A percentile compares a stretch with the other conserved stretches of the same genome.
phyloP scores from a whole-genome alignment of 768 basidiomycete genomes.

The Tubosaeta sp. region DNA sequence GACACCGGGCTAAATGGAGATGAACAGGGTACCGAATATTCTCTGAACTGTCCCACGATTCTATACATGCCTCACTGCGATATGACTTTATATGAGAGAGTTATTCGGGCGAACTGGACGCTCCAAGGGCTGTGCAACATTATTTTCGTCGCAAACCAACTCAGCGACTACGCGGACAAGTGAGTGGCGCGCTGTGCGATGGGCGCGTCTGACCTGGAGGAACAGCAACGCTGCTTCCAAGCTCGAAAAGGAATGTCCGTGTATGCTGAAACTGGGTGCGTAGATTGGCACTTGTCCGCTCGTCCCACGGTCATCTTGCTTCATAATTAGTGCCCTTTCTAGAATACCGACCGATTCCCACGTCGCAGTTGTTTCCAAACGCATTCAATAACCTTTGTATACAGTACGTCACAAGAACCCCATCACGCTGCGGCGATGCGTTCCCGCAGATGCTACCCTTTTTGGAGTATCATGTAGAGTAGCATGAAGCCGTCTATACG shows the following conservation, averaged over 20 bases:
- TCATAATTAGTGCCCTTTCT: conserved; percentile 43
- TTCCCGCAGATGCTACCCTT: conserved; percentile 24
- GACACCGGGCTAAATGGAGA: conserved; percentile 8
- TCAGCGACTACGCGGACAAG: conserved; percentile 67
- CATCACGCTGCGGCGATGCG: conserved; percentile 14
- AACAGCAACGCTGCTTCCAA: conserved; percentile 50
- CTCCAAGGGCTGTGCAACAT: conserved; percentile 40
- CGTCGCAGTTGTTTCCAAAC: conserved; percentile 45
- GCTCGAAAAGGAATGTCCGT: conserved; percentile 49
- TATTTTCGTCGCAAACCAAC: conserved; percentile 60
- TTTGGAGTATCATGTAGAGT: background rate
- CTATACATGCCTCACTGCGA: conserved; percentile 82
- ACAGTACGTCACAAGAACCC: conserved; percentile 40
- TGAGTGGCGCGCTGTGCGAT: conserved; percentile 29
- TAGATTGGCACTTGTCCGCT: background rate
- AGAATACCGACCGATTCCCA: conserved; percentile 45
- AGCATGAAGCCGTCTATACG: background rate
- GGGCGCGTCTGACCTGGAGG: conserved; percentile 6
- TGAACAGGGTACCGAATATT: conserved; percentile 33
- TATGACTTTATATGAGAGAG: conserved; percentile 60
- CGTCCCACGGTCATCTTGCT: conserved; percentile 10
- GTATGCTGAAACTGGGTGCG: conserved; percentile 52
- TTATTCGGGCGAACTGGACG: conserved; percentile 62
- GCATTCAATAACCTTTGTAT: conserved; percentile 68
- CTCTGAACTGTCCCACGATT: conserved; percentile 46